phyloP scores from a whole-genome alignment of 345 rosid genomes.

The Microthlaspi erraticum region DNA sequence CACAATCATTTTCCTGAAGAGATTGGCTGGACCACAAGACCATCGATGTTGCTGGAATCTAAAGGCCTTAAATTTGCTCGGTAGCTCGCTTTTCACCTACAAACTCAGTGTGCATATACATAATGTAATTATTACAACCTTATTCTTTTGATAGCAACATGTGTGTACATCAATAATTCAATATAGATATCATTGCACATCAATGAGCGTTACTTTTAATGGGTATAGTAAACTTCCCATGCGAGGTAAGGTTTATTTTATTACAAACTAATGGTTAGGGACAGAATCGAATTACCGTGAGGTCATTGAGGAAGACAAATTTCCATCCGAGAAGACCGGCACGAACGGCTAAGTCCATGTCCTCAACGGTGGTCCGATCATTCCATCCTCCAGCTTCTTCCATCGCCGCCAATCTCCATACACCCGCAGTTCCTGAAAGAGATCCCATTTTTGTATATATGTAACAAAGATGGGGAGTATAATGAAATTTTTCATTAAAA shows the following conservation, averaged over 20 bases:
- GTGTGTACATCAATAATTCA: conserved; percentile 1
- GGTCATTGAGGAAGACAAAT: conserved; percentile 85
- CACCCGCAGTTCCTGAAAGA: conserved; percentile 87
- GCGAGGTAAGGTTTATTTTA: neutral
- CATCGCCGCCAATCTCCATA: conserved; percentile 94
- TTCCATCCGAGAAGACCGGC: conserved; percentile 97
- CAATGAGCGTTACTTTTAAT: conserved; percentile 14
- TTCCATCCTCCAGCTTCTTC: conserved; percentile 99
- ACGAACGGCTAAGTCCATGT: conserved; percentile 98
- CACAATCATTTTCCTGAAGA: conserved; percentile 57
- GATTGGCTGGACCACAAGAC: conserved; percentile 75
- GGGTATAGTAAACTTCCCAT: conserved; percentile 1
- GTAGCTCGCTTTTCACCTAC: conserved; percentile 66
- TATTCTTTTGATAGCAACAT: neutral
- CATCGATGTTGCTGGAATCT: conserved; percentile 67
- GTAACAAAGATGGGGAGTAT: no score
- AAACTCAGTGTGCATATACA: conserved; percentile 18
- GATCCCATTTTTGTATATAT: neutral
- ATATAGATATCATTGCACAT: neutral
- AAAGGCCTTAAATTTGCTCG: conserved; percentile 57
- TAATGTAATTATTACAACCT: neutral
- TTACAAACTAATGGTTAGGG: neutral
- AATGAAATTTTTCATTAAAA: no score
- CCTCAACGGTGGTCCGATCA: conserved; percentile 95
- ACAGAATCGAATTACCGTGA: conserved; percentile 58